Base-by-base conservation (phyloP, 164 flowering plant genomes). In the Tetracentron sinense region DNA sequence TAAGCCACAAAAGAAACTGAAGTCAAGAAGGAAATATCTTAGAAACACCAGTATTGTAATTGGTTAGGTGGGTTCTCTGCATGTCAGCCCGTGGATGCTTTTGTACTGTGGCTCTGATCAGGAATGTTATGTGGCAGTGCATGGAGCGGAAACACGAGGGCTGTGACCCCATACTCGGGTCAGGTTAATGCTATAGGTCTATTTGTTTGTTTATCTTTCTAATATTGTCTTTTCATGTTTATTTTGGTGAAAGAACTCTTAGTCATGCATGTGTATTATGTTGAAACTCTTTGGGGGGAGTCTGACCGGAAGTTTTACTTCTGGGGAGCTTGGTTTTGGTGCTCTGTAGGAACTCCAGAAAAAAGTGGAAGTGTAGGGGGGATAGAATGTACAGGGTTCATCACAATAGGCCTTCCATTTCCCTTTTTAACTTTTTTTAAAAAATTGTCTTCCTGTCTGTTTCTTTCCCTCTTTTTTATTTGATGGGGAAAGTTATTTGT, bases 321-420 rank as follows among this genome's bases (percentile, higher is more conserved):
- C 72, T 58, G 64, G 67, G 69, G 75, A 68, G 75, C 75, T 55
- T 71, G 57, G 60, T 75, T 75, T 75, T 75, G 69, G 64, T 71
- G 72, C 74, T 71, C 78, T 69, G 21, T 60, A 44, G 66, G 58
- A 66, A 66, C 58, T 66, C 70, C 64, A 28, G 56, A 25, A 19
- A 54, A 29, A 66, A 26, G 56, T 58, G 64, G 33, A 69, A 58
- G 56, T 46, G 20, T 56, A 66, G 61, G 25, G 60, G 51, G 55
- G 62, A 44, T 62, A 58, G 67, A 66, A 56, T 74, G 70, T 73
- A 63, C 72, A 55, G 69, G n/a, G 56, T 12, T 6, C 56, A 53
- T 53, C 0, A 26, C 14, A 2, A 2, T 19, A 27, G 26, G 31
- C 30, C n/a, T 38, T 27, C 30, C 19, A 26, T 26, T 25, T 52